Evolutionary conservation across 163 green algal genomes (phyloP), one percentile per base, ranked within the genome.

Genomic region (Scenedesmus sp.): DNA sequence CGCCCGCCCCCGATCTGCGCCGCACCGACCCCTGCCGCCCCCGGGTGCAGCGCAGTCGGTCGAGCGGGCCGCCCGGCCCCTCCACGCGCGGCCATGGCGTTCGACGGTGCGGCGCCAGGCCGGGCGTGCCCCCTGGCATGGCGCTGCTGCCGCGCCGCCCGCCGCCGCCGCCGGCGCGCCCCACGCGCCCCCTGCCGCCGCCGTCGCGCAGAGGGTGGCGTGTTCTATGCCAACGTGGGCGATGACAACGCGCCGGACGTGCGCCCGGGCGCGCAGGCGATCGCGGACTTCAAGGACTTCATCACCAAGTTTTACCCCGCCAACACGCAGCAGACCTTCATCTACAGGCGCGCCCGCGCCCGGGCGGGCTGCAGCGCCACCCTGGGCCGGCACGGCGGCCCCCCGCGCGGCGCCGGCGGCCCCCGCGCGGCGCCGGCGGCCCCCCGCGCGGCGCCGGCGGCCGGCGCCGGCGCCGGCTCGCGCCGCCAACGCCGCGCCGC

Each of bases 231-330:
- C 47, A 88, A 56, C n/a, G 42, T 56, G 17, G 75, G 77, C 3
- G 64, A 69, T 57, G 82, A 83, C 6, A 65, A 81, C 33, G 79
- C 79, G 14, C n/a, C 29, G 4, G 44, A 74, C 48, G 9, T 81
- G 4, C 50, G 67, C 22, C 58, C 83, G 51, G 45, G 62, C 15
- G 71, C 42, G 22, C 70, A 80, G 31, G 31, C 81, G 15, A 44
- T 88, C 13, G 57, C 77, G 5, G 73, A 75, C 33, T 88, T 90
- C 62, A 87, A 87, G 67, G 63, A 88, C 47, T 90, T 90, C 63
- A 83, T 87, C 50, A 69, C 66, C 24, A 73, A 85, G 63, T 80
- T 78, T 20, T 75, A 53, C 44, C 64, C 70, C 56, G 44, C 56
- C 7, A 75, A 80, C 29, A 72, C 76, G 53, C 80, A 85, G 78